These are phyloP conservation scores for Lunularia cruciata DNA, from an alignment of 225 moss, liverwort and hornwort species.

Conservation along the genomic window DNA sequence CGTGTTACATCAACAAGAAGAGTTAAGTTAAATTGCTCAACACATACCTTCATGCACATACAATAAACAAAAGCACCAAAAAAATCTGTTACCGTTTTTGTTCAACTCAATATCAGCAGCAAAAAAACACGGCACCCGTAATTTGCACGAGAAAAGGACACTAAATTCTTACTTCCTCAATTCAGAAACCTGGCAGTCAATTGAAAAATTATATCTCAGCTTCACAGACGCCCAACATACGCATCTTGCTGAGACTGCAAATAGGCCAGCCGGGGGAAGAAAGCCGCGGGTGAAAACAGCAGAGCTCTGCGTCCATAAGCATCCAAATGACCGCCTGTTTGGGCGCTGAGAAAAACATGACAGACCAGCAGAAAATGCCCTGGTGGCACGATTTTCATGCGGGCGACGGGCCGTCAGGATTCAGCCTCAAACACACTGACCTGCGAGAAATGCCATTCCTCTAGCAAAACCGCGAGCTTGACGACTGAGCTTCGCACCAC, in stretches of 20 bases:
- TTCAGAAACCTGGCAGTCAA: too few relatives aligned
- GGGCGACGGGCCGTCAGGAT: too few relatives aligned
- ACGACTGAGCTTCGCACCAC: not conserved
- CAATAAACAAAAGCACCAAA: too few relatives aligned
- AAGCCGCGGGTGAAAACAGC: not conserved
- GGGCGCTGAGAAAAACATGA: not conserved
- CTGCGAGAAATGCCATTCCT: too few relatives aligned
- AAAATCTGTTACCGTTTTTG: too few relatives aligned
- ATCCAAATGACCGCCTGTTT: not conserved
- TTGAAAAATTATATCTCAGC: not conserved
- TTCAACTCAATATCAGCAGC: too few relatives aligned
- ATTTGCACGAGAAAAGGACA: not conserved
- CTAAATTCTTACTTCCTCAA: constrained; percentile 13
- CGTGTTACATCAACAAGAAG: too few relatives aligned
- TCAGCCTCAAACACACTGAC: too few relatives aligned
- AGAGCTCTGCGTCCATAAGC: not conserved
- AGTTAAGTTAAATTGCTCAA: too few relatives aligned
- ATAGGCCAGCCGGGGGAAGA: not conserved
- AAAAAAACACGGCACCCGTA: not conserved
- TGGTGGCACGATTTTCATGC: too few relatives aligned
- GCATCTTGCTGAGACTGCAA: not conserved
- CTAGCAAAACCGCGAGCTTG: too few relatives aligned
- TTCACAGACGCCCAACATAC: not conserved
- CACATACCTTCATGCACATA: too few relatives aligned
- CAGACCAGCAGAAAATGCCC: not conserved